These are phyloP conservation scores for Rhododendron ovatum DNA, from an alignment of 148 eudicot species.

Conservation along the genomic window DNA sequence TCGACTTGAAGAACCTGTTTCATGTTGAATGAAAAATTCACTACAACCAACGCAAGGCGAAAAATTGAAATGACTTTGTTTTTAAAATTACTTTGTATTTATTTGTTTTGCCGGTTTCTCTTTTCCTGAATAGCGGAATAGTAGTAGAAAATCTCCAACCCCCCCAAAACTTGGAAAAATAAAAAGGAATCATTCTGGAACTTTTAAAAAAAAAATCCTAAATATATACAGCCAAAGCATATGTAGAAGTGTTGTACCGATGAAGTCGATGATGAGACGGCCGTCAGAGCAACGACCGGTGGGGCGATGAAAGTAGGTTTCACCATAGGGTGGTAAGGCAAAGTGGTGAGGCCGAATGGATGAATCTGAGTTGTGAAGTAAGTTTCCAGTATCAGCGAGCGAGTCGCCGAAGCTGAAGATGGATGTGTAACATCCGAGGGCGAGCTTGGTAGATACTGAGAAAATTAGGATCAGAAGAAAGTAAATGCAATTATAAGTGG, in stretches of 20 bases:
- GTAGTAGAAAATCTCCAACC: too few species aligned
- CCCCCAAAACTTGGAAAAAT: too few species aligned
- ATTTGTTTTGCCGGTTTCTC: too few species aligned
- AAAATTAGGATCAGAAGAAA: neutral
- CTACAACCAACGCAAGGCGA: too few species aligned
- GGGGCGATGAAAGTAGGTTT: constrained; percentile 33
- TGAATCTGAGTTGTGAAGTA: neutral
- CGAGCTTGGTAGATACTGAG: neutral
- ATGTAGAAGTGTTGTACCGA: constrained; percentile 18
- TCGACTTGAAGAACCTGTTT: too few species aligned
- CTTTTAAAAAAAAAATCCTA: neutral
- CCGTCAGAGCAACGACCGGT: constrained; percentile 45
- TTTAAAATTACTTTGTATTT: too few species aligned
- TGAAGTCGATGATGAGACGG: constrained; percentile 42
- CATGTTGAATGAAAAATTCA: too few species aligned
- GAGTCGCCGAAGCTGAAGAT: constrained; percentile 46
- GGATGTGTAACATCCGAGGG: constrained; percentile 20
- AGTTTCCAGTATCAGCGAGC: constrained; percentile 40
- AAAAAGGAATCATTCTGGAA: neutral
- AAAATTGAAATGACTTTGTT: too few species aligned
- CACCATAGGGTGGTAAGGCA: constrained; percentile 31
- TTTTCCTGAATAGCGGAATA: too few species aligned
- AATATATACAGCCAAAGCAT: too few species aligned
- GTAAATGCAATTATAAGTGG: neutral
- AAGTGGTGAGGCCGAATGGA: neutral